Percentiles rank a stretch among this genome's conserved stretches.
phyloP scores from a whole-genome alignment of 371 early-diverging fungal genomes.

The Quaeritorhiza haematococci region DNA sequence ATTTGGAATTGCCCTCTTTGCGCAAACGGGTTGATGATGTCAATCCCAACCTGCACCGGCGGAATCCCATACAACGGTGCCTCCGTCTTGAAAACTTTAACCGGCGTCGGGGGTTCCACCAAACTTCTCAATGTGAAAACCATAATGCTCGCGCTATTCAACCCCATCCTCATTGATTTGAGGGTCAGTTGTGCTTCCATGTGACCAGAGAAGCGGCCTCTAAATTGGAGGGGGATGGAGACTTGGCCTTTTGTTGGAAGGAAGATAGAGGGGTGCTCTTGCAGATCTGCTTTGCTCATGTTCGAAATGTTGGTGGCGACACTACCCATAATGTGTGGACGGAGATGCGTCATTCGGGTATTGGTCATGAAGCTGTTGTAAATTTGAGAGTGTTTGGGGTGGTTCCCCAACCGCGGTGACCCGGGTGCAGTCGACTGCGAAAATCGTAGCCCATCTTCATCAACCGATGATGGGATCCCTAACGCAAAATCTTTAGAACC shows the following conservation, averaged over 20 bases:
- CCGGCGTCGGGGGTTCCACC: slow-evolving; percentile 26
- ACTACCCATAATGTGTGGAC: no score
- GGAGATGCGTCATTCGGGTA: slow-evolving; percentile 7
- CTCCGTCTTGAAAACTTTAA: slow-evolving; percentile 19
- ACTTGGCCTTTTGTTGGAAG: neutral
- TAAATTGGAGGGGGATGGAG: slow-evolving; percentile 19
- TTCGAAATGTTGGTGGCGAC: no score
- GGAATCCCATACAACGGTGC: slow-evolving; percentile 36
- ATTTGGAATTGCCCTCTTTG: slow-evolving; percentile 25
- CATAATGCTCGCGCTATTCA: slow-evolving; percentile 31
- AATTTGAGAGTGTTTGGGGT: no score
- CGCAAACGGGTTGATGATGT: slow-evolving; percentile 33
- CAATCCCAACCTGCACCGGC: slow-evolving; percentile 20
- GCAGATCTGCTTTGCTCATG: neutral
- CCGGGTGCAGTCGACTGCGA: neutral
- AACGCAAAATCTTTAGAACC: slow-evolving; percentile 22
- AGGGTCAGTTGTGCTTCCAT: slow-evolving; percentile 20
- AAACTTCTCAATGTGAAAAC: slow-evolving; percentile 23
- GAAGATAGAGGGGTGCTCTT: no score
- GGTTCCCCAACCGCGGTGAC: no score
- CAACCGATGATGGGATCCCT: no score
- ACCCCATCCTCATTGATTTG: slow-evolving; percentile 27
- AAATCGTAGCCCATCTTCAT: neutral
- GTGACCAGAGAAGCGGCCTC: slow-evolving; percentile 26
- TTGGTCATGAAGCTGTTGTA: no score